These are phyloP conservation scores for Fibroporia radiculosa DNA, from an alignment of 768 basidiomycete genomes.

Conservation along the genomic window DNA sequence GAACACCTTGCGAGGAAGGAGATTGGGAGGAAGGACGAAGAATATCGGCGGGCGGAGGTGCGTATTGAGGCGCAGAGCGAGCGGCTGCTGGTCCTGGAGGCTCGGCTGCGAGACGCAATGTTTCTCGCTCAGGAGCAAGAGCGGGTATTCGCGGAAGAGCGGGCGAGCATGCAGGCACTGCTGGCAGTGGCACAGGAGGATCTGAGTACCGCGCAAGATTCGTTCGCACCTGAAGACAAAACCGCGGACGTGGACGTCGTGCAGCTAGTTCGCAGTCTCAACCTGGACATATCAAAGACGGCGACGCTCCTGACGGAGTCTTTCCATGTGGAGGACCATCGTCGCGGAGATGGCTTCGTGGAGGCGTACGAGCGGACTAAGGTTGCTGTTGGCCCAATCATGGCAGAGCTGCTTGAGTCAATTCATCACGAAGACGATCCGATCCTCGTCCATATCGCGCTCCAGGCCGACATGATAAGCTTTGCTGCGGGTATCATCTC, in stretches of 20 bases:
- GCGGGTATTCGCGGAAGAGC: not conserved
- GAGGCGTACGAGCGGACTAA: slow-evolving; percentile 12
- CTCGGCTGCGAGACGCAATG: slow-evolving; percentile 4
- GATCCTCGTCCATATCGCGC: slow-evolving; percentile 15
- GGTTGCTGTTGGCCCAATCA: slow-evolving; percentile 13
- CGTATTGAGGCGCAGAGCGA: slow-evolving; percentile 9
- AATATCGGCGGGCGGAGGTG: slow-evolving; percentile 7
- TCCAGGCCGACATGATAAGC: slow-evolving; percentile 16
- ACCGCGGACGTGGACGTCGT: slow-evolving; percentile 10
- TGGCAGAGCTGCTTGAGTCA: slow-evolving; percentile 14
- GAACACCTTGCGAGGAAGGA: slow-evolving; percentile 10
- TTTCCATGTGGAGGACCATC: slow-evolving; percentile 7
- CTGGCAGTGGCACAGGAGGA: not conserved
- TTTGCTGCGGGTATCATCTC: slow-evolving; percentile 14
- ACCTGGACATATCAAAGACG: slow-evolving; percentile 14
- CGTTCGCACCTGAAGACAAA: not conserved
- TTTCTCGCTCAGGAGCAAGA: not conserved
- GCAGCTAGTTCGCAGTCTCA: slow-evolving; percentile 12
- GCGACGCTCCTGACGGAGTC: slow-evolving; percentile 12
- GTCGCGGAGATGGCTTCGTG: slow-evolving; percentile 1
- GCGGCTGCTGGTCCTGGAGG: slow-evolving; percentile 9
- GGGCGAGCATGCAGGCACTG: not conserved
- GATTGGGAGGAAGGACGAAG: slow-evolving; percentile 5
- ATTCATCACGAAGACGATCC: slow-evolving; percentile 16
- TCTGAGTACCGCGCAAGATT: not conserved